phyloP scores from a whole-genome alignment of 169 alveolate genomes.

The Plasmodium vivax region DNA sequence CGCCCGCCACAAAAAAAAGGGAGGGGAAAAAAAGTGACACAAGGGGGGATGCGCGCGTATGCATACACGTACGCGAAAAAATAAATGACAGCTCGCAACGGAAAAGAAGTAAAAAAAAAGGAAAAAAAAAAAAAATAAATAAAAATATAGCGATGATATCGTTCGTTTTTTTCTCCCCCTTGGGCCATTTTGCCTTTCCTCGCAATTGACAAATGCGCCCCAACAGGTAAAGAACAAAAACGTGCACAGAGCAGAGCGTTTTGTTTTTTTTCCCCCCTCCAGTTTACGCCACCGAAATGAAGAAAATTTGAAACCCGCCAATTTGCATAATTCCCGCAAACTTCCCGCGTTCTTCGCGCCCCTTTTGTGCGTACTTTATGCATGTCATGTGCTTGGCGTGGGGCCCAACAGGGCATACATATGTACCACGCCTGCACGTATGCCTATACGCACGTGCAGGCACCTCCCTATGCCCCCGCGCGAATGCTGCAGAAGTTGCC shows the following conservation, averaged over 20 bases:
- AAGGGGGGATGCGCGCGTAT: background rate
- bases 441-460: background rate
- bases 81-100: background rate
- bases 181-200: background rate
- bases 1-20: background rate
- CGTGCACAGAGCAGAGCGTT: background rate
- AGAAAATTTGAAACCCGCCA: background rate
- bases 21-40: background rate
- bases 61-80: background rate
- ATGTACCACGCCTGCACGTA: conserved; percentile 10
- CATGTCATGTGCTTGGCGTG: background rate
- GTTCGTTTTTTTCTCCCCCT: background rate
- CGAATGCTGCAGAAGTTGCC: background rate
- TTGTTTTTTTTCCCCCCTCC: background rate
- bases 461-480: background rate
- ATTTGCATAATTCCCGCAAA: background rate
- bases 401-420: background rate
- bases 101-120: background rate
- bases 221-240: background rate
- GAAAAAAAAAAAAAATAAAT: no score
- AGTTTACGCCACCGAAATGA: background rate
- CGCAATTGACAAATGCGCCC: background rate
- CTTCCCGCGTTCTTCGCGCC: background rate
- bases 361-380: background rate
- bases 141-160: background rate